Conservation (phyloP, 768 basidiomycete species). For the Mrakia gelida region DNA sequence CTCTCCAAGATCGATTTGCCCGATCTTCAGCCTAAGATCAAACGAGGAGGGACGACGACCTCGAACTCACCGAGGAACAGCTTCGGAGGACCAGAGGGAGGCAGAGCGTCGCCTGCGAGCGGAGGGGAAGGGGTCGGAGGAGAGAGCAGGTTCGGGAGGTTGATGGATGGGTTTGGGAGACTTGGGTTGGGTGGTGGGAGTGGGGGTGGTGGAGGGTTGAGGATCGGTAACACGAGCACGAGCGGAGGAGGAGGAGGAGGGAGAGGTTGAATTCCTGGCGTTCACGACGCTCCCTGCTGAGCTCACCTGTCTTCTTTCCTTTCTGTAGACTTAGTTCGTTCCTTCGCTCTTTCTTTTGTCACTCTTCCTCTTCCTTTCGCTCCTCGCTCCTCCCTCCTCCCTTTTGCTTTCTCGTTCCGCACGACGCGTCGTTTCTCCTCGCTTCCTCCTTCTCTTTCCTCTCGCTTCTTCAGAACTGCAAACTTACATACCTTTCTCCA, state of each 20-base stretch:
- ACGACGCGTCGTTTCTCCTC: too few relatives aligned
- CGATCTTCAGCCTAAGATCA: slow-evolving; percentile 21
- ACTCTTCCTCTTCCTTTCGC: too few relatives aligned
- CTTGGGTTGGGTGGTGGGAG: neutral
- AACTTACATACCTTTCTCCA: too few relatives aligned
- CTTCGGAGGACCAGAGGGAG: neutral
- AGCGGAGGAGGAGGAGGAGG: neutral
- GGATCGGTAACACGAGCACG: neutral
- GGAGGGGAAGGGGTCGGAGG: neutral
- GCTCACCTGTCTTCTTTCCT: too few relatives aligned
- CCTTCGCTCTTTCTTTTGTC: too few relatives aligned
- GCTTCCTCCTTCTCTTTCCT: too few relatives aligned
- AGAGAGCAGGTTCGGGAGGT: slow-evolving; percentile 1
- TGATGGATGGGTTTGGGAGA: slow-evolving; percentile 9
- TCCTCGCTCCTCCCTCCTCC: too few relatives aligned
- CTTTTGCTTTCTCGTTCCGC: too few relatives aligned
- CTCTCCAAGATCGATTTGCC: slow-evolving; percentile 26
- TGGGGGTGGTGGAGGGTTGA: neutral
- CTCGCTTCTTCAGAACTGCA: too few relatives aligned
- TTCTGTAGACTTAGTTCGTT: too few relatives aligned
- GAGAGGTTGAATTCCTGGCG: neutral
- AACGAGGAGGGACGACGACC: neutral
- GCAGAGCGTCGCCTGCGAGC: neutral
- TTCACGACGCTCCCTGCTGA: too few relatives aligned
- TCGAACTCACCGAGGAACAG: neutral